phyloP scores from a whole-genome alignment of 225 moss, liverwort and hornwort species.

The Pleurozium schreberi region DNA sequence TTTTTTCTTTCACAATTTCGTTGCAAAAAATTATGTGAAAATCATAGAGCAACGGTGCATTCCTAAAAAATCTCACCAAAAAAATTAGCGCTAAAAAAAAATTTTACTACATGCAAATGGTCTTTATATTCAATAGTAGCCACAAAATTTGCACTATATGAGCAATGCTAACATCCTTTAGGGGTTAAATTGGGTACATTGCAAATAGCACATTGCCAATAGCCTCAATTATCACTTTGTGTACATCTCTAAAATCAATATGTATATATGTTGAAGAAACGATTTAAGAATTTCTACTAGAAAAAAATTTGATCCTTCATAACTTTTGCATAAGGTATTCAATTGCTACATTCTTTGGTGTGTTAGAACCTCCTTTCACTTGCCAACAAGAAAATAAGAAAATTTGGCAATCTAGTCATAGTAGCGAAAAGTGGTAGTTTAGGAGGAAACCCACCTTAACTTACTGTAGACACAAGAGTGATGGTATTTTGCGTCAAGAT shows the following conservation, averaged over 20 bases:
- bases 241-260: background rate
- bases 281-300: fast-evolving
- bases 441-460: no score
- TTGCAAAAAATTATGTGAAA: no score
- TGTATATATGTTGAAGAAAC: no score
- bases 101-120: no score
- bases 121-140: no score
- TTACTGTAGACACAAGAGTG: background rate
- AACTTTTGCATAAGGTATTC: background rate
- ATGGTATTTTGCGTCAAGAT: background rate
- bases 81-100: no score
- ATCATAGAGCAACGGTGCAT: no score
- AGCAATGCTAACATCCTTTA: no score
- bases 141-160: no score
- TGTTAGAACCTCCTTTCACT: background rate
- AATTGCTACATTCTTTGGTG: background rate
- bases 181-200: background rate
- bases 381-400: background rate
- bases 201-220: fast-evolving
- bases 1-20: no score
- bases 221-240: fast-evolving
- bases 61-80: no score
- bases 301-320: background rate
- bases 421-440: background rate
- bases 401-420: background rate